Percentiles rank a stretch among this genome's conserved stretches.
These are phyloP conservation scores for Pyrenopolyporus hunteri DNA, from an alignment of 495 filamentous ascomycete species.

Conservation along the genomic window DNA sequence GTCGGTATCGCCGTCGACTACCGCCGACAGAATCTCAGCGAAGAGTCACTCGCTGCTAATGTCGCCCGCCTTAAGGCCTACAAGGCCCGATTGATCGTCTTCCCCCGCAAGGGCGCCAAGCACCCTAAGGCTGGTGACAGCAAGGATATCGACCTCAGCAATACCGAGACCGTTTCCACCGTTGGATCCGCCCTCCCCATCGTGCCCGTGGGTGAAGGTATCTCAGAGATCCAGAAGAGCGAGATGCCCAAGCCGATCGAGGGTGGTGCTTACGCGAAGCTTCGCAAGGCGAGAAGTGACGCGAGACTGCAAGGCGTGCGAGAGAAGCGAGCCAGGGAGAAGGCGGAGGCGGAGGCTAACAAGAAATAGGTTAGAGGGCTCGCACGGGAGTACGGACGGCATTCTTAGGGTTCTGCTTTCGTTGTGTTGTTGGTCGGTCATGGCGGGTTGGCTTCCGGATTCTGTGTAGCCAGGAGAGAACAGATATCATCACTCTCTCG, in stretches of 20 bases:
- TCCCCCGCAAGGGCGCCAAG: constrained; percentile 93
- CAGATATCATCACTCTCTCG: constrained; percentile 29
- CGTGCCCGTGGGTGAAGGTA: constrained; percentile 63
- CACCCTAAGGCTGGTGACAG: constrained; percentile 84
- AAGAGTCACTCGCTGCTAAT: constrained; percentile 90
- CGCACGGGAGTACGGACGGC: constrained; percentile 46
- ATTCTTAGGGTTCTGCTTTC: constrained; percentile 55
- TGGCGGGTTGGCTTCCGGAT: constrained; percentile 41
- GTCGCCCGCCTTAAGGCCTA: constrained; percentile 96
- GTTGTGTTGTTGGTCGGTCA: constrained; percentile 45
- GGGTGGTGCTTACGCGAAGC: constrained; percentile 78
- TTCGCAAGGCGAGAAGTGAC: constrained; percentile 86
- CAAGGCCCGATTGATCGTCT: constrained; percentile 92
- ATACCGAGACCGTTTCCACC: constrained; percentile 69
- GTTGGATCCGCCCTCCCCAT: constrained; percentile 71
- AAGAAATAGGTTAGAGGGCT: constrained; percentile 79
- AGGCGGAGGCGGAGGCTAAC: constrained; percentile 84
- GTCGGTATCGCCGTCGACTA: constrained; percentile 96
- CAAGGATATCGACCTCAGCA: constrained; percentile 82
- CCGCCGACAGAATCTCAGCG: constrained; percentile 94
- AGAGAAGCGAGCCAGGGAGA: constrained; percentile 92
- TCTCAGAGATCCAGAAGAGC: constrained; percentile 82
- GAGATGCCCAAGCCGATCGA: constrained; percentile 77
- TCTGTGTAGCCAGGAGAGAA: constrained; percentile 36
- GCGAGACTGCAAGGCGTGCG: constrained; percentile 79